Evolutionary conservation across 1,284 basidiomycete species (phyloP), one percentile per base, ranked within the genome.

Genomic region (Somion occarium): DNA sequence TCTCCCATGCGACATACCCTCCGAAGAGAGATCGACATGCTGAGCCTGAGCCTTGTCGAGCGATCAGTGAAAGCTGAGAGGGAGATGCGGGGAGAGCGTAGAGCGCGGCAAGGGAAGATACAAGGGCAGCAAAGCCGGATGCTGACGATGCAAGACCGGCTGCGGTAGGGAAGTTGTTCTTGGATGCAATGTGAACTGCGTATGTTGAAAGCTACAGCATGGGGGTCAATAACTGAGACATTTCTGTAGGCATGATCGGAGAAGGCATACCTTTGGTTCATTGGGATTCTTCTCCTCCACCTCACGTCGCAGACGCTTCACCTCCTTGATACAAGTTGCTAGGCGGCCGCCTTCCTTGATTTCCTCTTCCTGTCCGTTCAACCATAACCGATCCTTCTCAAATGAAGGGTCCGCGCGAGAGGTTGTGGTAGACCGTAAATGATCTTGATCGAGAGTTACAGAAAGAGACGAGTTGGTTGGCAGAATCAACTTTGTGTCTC

Each of bases 141-240:
- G 97, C 96, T 25, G 94, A 98, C 0, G 96, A 98, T 0, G 97
- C 96, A 37, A 99, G 85, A 11, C 96, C 97, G 0, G 96, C 97
- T 5, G 97, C 97, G 3, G 96, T 99, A 22, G 96, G 96, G 78
- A 99, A 99, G 77, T 99, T 99, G 82, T 99, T 99, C 73, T 86
- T 88, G 9, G 95, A 98, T 53, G 84, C 84, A 58, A 99, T 94
- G 71, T 92, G 91, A 2, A 97, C 80, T 25, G 78, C 73, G 68
- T 75, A 88, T 15, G 76, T 65, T 0, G 93, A 88, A 48, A 96
- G 71, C 87, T 93, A 56, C 9, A 23, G 42, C 25, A n/a, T n/a
- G n/a, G n/a, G 50, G 53, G 42, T 43, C 45, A 53, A 46, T 45
- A 43, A 47, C 13, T 9, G 27, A 42, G n/a, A 41, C 24, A 26